Percentiles rank a stretch among this genome's conserved stretches.
Conservation (phyloP, 2,329 filamentous ascomycete genomes). For the Ceratocystis colombiana region DNA sequence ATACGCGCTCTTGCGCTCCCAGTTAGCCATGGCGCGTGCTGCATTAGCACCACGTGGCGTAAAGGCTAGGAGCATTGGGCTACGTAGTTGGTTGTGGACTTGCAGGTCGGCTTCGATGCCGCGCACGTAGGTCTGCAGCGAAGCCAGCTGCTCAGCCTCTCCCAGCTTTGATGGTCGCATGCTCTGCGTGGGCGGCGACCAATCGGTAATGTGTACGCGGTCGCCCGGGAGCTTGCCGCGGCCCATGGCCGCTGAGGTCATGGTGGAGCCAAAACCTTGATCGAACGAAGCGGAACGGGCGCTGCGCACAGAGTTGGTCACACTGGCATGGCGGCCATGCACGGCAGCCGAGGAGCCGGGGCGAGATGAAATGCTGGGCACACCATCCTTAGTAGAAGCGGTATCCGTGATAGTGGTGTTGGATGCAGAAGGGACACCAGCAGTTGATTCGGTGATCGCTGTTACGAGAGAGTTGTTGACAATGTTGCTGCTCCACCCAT, state of each 20-base stretch:
- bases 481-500: conserved; percentile 84
- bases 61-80: conserved; percentile 80
- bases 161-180: conserved; percentile 71
- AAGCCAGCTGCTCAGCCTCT: conserved; percentile 71
- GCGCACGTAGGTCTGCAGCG: conserved; percentile 67
- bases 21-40: conserved; percentile 81
- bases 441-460: conserved; percentile 38
- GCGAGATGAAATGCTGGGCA: conserved; percentile 34
- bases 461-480: conserved; percentile 50
- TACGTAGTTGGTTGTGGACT: conserved; percentile 77
- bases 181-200: conserved; percentile 79
- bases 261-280: conserved; percentile 41
- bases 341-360: conserved; percentile 39
- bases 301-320: conserved; percentile 32
- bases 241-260: conserved; percentile 37
- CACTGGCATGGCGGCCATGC: conserved; percentile 36
- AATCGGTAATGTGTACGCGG: conserved; percentile 72
- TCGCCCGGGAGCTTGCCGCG: conserved; percentile 68
- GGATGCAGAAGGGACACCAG: conserved; percentile 28
- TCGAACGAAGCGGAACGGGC: conserved; percentile 52
- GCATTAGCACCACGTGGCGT: conserved; percentile 74
- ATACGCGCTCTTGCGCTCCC: conserved; percentile 92
- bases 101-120: conserved; percentile 78
- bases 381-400: conserved; percentile 31
- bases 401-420: conserved; percentile 31